A percentile compares a stretch with the other conserved stretches of the same genome.
Conservation (phyloP, 441 rosid species). For the Raphanus hybrid region DNA sequence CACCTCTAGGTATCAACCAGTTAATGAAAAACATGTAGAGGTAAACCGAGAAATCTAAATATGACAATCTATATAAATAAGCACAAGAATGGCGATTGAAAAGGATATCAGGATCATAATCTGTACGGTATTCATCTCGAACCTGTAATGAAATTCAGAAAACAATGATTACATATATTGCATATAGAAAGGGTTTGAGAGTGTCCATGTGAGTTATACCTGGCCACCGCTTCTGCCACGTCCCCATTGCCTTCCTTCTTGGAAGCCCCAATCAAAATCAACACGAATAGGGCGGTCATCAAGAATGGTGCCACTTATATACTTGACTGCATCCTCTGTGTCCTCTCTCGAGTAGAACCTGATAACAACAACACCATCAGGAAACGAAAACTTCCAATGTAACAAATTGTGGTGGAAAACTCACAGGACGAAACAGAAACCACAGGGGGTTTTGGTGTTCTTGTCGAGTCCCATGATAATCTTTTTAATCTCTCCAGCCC, state of each 20-base stretch:
- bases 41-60: constrained; percentile 7
- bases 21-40: constrained; percentile 51
- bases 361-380: constrained; percentile 23
- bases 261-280: constrained; percentile 98
- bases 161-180: background rate
- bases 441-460: constrained; percentile 95
- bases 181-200: background rate
- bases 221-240: constrained; percentile 99
- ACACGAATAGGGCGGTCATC: constrained; percentile 98
- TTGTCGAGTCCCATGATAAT: constrained; percentile 97
- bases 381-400: background rate
- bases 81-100: constrained; percentile 8
- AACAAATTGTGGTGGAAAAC: constrained; percentile 20
- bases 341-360: constrained; percentile 98
- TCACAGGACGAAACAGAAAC: constrained; percentile 91
- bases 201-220: constrained; percentile 41
- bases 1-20: constrained; percentile 83
- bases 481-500: constrained; percentile 96
- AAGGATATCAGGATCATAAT: constrained; percentile 99
- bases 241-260: constrained; percentile 99
- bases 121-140: constrained; percentile 97
- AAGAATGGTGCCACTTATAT: constrained; percentile 91
- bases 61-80: background rate
- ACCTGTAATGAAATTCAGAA: constrained; percentile 57
- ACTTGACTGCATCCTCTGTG: constrained; percentile 93